Percentiles rank a stretch among this genome's conserved stretches.
phyloP scores from a whole-genome alignment of 179 eudicot species.

The Nepenthes alata region DNA sequence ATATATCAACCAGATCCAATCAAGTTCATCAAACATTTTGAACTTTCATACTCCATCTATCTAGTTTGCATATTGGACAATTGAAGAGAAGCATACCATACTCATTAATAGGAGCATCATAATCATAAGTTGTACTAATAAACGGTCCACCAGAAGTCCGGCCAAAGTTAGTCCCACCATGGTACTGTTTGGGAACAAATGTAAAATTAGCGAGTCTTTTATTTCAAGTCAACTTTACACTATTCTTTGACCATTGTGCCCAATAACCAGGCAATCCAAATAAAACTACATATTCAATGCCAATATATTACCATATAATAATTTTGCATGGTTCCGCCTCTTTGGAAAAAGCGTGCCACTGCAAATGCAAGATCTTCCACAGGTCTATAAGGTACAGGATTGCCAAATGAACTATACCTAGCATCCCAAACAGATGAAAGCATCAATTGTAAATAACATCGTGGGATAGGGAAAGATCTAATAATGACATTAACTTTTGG shows the following conservation, averaged over 20 bases:
- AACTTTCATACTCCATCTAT: background rate
- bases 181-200: slow-evolving; percentile 44
- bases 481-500: no score
- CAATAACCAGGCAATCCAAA: background rate
- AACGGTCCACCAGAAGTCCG: slow-evolving; percentile 67
- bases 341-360: slow-evolving; percentile 87
- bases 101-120: slow-evolving; percentile 83
- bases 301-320: slow-evolving; percentile 67
- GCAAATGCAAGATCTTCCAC: slow-evolving; percentile 87
- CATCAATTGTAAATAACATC: background rate
- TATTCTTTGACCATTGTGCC: background rate
- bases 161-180: slow-evolving; percentile 85
- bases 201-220: slow-evolving; percentile 1
- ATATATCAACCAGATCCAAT: background rate
- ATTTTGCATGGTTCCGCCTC: slow-evolving; percentile 91
- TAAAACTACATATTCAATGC: background rate
- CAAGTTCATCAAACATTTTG: background rate
- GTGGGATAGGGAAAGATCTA: background rate
- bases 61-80: background rate
- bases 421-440: background rate
- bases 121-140: slow-evolving; percentile 62
- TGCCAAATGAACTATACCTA: slow-evolving; percentile 75
- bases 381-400: slow-evolving; percentile 71
- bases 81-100: slow-evolving; percentile 35
- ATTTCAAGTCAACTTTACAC: background rate